These are phyloP conservation scores for Thielaviopsis musarum DNA, from an alignment of 2,329 filamentous ascomycete genomes.

Conservation along the genomic window DNA sequence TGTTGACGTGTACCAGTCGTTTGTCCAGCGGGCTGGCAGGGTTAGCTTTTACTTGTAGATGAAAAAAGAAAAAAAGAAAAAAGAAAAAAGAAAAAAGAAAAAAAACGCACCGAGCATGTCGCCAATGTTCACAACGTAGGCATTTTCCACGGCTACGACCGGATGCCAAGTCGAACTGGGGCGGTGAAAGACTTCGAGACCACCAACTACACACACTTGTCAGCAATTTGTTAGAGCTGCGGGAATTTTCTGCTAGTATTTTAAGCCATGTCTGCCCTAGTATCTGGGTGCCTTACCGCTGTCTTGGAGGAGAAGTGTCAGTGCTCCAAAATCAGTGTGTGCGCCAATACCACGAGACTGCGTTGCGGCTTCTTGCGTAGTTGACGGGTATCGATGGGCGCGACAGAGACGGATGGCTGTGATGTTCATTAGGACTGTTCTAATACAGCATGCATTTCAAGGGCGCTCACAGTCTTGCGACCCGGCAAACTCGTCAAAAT, in stretches of 20 bases:
- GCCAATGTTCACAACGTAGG: slow-evolving; percentile 18
- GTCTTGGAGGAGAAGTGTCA: slow-evolving; percentile 17
- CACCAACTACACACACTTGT: background rate
- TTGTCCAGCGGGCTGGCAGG: slow-evolving; percentile 16
- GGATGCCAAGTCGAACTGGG: slow-evolving; percentile 2
- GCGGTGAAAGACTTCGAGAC: slow-evolving; percentile 1
- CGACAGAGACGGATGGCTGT: background rate
- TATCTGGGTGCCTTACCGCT: slow-evolving; percentile 15
- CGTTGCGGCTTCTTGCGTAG: background rate
- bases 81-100: background rate
- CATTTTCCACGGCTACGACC: slow-evolving; percentile 12
- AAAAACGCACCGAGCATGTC: slow-evolving; percentile 14
- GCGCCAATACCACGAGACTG: slow-evolving; percentile 12
- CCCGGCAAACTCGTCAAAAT: background rate
- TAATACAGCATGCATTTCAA: background rate
- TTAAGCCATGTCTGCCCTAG: slow-evolving; percentile 3
- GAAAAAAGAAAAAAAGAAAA: background rate
- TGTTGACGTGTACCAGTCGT: slow-evolving; percentile 18
- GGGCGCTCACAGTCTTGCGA: background rate
- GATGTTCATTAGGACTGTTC: background rate
- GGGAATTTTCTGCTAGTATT: background rate
- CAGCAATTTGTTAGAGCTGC: background rate
- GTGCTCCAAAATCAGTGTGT: slow-evolving; percentile 17
- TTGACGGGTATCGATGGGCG: background rate
- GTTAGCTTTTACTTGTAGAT: background rate